phyloP scores from a whole-genome alignment of 2,329 filamentous ascomycete species.

The Rachicladosporium sp. region DNA sequence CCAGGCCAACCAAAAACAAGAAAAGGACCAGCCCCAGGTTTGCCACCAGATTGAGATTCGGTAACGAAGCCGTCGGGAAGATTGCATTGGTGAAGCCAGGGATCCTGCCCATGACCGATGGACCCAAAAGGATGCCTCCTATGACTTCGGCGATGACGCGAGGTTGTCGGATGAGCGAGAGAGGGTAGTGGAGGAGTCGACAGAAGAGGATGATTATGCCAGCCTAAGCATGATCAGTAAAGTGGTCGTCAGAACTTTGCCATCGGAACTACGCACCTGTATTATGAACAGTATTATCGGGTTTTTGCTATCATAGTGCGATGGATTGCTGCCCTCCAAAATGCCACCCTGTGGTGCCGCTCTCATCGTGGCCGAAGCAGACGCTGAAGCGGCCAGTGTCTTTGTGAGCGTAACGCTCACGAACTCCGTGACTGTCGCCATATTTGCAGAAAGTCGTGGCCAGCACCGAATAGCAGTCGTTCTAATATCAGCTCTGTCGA shows the following conservation, averaged over 20 bases:
- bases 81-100: slow-evolving; percentile 65
- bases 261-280: slow-evolving; percentile 37
- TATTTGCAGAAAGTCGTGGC: background rate
- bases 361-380: slow-evolving; percentile 19
- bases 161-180: slow-evolving; percentile 65
- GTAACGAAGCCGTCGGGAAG: slow-evolving; percentile 64
- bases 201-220: slow-evolving; percentile 65
- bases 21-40: slow-evolving; percentile 77
- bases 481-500: no score
- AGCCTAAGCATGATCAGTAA: slow-evolving; percentile 34
- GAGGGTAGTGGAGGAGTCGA: slow-evolving; percentile 61
- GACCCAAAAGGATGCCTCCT: slow-evolving; percentile 72
- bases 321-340: slow-evolving; percentile 57
- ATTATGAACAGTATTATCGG: slow-evolving; percentile 68
- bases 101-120: slow-evolving; percentile 77
- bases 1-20: slow-evolving; percentile 75
- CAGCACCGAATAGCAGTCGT: no score
- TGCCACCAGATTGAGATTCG: slow-evolving; percentile 62
- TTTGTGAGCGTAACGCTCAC: slow-evolving; percentile 1
- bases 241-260: background rate
- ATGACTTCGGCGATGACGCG: slow-evolving; percentile 77
- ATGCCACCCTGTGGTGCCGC: slow-evolving; percentile 52
- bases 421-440: slow-evolving; percentile 3
- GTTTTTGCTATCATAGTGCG: slow-evolving; percentile 55
- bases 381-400: slow-evolving; percentile 13